Percentiles rank a stretch among this genome's conserved stretches.
Conservation (phyloP, 75 land plant genomes). For the Cupressus sempervirens region DNA sequence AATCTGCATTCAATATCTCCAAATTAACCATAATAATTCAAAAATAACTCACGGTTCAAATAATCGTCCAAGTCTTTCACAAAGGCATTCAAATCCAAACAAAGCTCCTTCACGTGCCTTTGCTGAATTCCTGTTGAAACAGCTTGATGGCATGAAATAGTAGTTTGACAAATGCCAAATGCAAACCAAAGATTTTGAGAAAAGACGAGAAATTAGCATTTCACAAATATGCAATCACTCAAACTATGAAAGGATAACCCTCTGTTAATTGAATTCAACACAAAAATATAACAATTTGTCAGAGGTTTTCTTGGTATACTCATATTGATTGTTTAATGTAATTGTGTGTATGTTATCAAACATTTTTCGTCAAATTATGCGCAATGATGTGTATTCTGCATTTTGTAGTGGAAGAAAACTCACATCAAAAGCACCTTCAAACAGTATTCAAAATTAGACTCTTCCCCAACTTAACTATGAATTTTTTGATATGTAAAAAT, state of each 20-base stretch:
- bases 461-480: no score
- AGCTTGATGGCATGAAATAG: neutral
- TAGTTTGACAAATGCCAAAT: neutral
- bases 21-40: neutral
- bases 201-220: neutral
- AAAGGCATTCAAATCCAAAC: constrained; percentile 91
- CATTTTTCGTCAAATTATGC: neutral
- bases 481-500: no score
- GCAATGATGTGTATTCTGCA: no score
- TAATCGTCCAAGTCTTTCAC: constrained; percentile 89
- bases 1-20: neutral
- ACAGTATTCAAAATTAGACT: no score
- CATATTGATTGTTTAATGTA: neutral
- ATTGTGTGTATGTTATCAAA: no score
- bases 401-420: no score
- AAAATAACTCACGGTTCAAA: constrained; percentile 94
- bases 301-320: neutral
- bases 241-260: neutral
- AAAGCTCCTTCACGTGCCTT: constrained; percentile 95
- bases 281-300: neutral
- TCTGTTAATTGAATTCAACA: neutral
- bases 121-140: constrained; percentile 72
- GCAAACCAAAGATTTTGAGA: neutral
- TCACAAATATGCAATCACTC: neutral
- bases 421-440: no score